Evolutionary conservation across 1,284 basidiomycete species (phyloP).

Genomic region (Leccinum ambiguum): DNA sequence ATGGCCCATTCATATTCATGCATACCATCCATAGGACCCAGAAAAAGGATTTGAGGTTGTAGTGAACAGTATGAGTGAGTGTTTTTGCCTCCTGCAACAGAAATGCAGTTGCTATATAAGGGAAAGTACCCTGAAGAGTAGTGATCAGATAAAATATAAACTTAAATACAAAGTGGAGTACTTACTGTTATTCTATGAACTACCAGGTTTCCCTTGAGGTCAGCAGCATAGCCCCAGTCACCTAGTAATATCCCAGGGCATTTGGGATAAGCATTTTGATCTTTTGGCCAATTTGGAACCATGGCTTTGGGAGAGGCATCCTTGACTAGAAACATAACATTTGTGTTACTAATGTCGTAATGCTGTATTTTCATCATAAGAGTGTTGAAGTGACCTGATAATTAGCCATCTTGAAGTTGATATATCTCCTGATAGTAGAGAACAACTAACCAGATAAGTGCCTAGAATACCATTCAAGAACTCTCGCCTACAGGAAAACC

Average conservation of each 20-base stretch:
- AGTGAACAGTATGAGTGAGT: background rate
- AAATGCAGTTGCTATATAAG: background rate
- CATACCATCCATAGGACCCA: background rate
- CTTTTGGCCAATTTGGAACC: background rate
- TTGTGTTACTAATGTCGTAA: background rate
- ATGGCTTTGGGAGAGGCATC: background rate
- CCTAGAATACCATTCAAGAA: background rate
- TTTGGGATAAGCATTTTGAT: background rate
- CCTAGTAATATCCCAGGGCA: background rate
- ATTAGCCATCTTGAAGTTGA: too few species aligned
- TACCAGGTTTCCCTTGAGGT: background rate
- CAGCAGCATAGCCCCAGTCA: background rate
- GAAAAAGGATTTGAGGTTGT: slow-evolving; percentile 2
- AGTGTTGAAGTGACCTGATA: background rate
- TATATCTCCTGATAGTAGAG: background rate
- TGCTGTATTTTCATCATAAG: background rate
- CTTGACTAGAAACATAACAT: background rate
- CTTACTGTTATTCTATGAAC: background rate
- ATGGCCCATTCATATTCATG: background rate
- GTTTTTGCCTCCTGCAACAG: background rate
- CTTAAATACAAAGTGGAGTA: background rate
- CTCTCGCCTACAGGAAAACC: background rate
- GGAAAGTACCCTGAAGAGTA: background rate
- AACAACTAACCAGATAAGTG: background rate
- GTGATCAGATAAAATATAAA: background rate